Evolutionary conservation across 345 rosid species (phyloP).

Genomic region (Trapa incisa): DNA sequence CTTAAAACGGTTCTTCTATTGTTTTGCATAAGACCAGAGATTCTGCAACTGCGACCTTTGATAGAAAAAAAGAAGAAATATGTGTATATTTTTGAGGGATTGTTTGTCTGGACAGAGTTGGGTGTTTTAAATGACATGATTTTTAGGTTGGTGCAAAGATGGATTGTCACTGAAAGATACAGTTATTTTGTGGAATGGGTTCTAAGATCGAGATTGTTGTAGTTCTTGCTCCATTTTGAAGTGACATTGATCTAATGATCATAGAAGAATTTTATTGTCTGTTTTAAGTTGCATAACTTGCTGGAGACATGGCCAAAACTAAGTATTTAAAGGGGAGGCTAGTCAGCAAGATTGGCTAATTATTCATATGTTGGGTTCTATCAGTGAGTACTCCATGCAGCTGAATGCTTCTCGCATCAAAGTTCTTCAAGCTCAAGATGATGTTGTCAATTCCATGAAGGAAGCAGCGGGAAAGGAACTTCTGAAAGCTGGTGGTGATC

Average conservation of each 20-base stretch:
- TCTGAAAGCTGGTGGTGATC: constrained; percentile 50
- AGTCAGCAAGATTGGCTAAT: background rate
- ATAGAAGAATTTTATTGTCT: background rate
- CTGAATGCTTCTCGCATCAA: constrained; percentile 93
- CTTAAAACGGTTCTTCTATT: no score
- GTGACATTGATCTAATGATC: background rate
- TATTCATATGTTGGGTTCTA: constrained; percentile 4
- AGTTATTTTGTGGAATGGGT: background rate
- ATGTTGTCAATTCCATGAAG: constrained; percentile 75
- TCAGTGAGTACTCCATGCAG: constrained; percentile 97
- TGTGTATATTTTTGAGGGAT: background rate
- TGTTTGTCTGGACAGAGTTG: background rate
- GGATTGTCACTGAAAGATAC: background rate
- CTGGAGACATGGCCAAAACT: background rate
- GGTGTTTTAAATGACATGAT: background rate
- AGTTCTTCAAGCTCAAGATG: constrained; percentile 95
- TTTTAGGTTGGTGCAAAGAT: no score
- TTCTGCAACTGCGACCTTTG: no score
- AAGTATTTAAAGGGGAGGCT: background rate
- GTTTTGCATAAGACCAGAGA: no score
- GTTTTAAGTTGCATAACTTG: background rate
- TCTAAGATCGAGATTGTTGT: background rate
- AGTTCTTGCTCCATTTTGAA: background rate
- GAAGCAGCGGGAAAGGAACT: constrained; percentile 71
- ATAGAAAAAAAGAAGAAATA: no score